Evolutionary conservation across 148 eudicot genomes (phyloP).

Genomic region (Arbutus unedo): DNA sequence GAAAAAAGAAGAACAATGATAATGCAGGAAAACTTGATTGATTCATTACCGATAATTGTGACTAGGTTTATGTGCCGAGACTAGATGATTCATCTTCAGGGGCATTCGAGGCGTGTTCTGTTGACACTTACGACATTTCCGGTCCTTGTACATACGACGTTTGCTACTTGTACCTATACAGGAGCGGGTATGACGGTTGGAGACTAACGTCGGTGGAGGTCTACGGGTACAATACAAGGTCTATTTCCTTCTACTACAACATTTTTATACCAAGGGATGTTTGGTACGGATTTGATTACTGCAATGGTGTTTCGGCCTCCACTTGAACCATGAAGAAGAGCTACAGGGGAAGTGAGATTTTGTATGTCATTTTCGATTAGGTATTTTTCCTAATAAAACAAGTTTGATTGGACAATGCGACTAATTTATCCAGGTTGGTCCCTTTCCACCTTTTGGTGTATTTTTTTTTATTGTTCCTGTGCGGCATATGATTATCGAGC

Average conservation of each 20-base stretch:
- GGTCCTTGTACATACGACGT: conserved; percentile 47
- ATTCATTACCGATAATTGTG: neutral
- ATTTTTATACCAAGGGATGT: conserved; percentile 26
- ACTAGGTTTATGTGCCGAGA: conserved; percentile 47
- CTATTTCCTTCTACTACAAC: conserved; percentile 34
- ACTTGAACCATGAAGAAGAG: conserved; percentile 12
- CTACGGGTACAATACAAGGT: conserved; percentile 22
- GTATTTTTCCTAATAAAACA: neutral
- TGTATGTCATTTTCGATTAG: neutral
- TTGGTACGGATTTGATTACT: conserved; percentile 48
- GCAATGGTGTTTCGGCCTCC: conserved; percentile 23
- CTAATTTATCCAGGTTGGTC: too few relatives aligned
- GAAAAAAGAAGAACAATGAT: too few relatives aligned
- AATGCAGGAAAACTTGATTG: too few relatives aligned
- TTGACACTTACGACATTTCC: conserved; percentile 37
- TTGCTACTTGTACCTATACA: conserved; percentile 45
- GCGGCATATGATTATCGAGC: too few relatives aligned
- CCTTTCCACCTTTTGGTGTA: too few relatives aligned
- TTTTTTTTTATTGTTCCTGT: too few relatives aligned
- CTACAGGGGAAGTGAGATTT: neutral
- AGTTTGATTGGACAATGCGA: too few relatives aligned
- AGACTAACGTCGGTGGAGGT: conserved; percentile 29
- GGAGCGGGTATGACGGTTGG: conserved; percentile 59
- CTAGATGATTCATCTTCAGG: conserved; percentile 39
- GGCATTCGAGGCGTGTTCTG: conserved; percentile 45